phyloP scores from a whole-genome alignment of 306 rosid genomes.

The Sesbania bispinosa region DNA sequence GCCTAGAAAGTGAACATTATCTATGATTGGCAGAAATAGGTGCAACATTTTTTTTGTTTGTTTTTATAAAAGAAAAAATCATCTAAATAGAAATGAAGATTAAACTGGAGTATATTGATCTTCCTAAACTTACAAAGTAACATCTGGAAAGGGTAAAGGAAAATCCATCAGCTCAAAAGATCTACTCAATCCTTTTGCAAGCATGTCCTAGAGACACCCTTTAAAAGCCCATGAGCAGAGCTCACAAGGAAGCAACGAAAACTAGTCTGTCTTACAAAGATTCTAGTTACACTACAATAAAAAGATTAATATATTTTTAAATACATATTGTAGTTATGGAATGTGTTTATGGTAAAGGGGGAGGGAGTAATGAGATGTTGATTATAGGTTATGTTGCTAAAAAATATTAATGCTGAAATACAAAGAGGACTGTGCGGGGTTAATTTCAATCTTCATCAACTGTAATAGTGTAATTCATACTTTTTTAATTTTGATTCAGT shows the following conservation, averaged over 20 bases:
- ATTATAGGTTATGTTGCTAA: not conserved
- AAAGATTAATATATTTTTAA: not conserved
- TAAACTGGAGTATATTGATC: not conserved
- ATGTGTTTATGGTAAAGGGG: not conserved
- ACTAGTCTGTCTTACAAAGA: not conserved
- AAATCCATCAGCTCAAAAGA: not conserved
- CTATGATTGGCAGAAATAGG: not conserved
- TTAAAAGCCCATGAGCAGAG: not conserved
- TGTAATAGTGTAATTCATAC: not conserved
- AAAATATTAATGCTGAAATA: not conserved
- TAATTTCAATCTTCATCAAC: slow-evolving; percentile 3
- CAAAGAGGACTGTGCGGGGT: not conserved
- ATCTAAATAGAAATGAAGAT: not conserved
- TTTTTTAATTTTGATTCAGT: not conserved
- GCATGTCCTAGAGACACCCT: not conserved
- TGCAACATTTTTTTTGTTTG: not conserved
- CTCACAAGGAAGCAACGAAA: not conserved
- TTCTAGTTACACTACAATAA: not conserved
- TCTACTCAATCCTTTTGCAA: slow-evolving; percentile 2
- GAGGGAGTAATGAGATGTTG: not conserved
- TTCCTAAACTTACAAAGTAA: not conserved
- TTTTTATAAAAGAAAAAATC: not conserved
- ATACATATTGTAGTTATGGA: not conserved
- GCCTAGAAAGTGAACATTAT: not conserved
- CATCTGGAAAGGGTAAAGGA: not conserved